phyloP scores from a whole-genome alignment of 1,284 basidiomycete genomes.

The Cutaneotrichosporon cavernicola region DNA sequence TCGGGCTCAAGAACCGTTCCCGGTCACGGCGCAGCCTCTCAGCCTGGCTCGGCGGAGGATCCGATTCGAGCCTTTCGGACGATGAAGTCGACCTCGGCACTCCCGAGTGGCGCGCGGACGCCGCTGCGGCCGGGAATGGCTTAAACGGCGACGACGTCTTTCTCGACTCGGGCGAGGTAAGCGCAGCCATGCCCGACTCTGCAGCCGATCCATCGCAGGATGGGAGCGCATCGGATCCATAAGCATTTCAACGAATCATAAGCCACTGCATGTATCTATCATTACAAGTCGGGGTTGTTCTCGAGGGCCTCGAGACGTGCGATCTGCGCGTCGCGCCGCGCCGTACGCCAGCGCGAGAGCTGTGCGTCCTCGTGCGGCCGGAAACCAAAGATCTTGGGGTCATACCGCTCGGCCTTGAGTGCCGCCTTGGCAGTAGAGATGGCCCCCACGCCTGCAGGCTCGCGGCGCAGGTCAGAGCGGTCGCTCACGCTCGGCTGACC shows the following conservation, averaged over 20 bases:
- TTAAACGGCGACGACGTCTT: conserved; percentile 3
- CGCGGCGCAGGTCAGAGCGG: conserved; percentile 50
- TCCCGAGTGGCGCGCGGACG: conserved; percentile 11
- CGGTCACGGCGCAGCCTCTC: conserved; percentile 38
- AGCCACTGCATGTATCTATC: conserved; percentile 25
- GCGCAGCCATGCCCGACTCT: not conserved
- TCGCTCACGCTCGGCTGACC: conserved; percentile 55
- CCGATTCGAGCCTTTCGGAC: conserved; percentile 13
- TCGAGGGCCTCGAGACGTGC: conserved; percentile 50
- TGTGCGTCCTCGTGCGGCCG: conserved; percentile 90
- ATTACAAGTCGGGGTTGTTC: conserved; percentile 37
- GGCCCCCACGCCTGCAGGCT: conserved; percentile 37
- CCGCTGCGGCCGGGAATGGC: not conserved
- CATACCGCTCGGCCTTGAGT: conserved; percentile 81
- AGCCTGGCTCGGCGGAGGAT: conserved; percentile 37
- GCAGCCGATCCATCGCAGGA: conserved; percentile 6
- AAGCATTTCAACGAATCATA: not conserved
- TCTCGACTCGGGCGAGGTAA: conserved; percentile 1
- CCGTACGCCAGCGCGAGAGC: conserved; percentile 88
- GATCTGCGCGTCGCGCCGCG: conserved; percentile 70
- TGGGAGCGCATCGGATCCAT: conserved; percentile 1
- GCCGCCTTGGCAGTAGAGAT: conserved; percentile 72
- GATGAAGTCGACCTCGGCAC: conserved; percentile 20
- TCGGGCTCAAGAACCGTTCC: conserved; percentile 29
- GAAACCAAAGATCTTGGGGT: conserved; percentile 91